phyloP scores from a whole-genome alignment of 148 eudicot species.

The Camellia lanceoleosa region DNA sequence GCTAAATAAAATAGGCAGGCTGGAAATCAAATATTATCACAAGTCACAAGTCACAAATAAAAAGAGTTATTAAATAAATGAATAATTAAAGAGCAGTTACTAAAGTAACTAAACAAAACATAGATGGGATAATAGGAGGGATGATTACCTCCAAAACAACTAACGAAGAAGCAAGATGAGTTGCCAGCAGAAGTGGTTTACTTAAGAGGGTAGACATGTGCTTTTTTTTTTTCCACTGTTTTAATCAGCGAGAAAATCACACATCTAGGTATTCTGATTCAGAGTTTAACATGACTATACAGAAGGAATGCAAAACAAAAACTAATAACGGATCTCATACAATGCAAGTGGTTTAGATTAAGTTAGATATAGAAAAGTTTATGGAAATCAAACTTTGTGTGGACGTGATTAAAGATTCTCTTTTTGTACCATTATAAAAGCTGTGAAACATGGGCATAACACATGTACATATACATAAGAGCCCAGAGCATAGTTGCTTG shows the following conservation, averaged over 20 bases:
- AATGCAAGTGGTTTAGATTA: background rate
- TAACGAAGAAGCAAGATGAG: background rate
- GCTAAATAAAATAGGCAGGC: background rate
- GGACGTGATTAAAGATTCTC: background rate
- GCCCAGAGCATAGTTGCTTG: background rate
- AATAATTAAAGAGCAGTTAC: background rate
- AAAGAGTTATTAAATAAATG: background rate
- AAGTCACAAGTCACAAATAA: background rate
- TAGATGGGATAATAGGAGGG: background rate
- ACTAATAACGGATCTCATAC: background rate
- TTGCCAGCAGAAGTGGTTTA: background rate
- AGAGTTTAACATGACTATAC: background rate
- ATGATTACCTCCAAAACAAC: conserved; percentile 2
- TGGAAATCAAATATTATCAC: background rate
- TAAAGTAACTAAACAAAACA: background rate
- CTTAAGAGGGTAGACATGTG: background rate
- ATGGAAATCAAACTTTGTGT: background rate
- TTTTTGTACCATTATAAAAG: background rate
- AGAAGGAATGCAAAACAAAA: background rate
- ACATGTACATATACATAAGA: background rate
- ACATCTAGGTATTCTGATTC: background rate
- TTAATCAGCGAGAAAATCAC: background rate
- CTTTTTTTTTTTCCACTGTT: background rate
- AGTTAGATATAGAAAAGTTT: background rate
- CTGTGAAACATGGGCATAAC: background rate